These are phyloP conservation scores for Flaveria sonorensis DNA, from an alignment of 129 eudicot species.

Conservation along the genomic window DNA sequence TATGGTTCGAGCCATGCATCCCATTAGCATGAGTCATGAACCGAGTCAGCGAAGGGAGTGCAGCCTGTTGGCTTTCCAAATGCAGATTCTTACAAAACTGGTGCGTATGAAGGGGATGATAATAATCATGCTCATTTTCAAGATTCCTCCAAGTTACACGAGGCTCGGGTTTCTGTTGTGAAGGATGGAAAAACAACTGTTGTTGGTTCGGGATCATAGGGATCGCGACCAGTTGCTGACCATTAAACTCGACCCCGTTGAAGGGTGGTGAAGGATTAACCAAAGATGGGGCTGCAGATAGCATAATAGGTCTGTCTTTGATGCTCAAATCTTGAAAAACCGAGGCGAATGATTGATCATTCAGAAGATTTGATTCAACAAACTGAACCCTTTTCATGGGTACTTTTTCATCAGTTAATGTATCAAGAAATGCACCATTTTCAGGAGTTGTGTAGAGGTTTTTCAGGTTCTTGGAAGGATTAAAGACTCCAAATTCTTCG, in stretches of 20 bases:
- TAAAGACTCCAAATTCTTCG: constrained; percentile 39
- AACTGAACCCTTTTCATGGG: constrained; percentile 37
- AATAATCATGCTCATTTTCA: constrained; percentile 42
- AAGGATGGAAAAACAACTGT: constrained; percentile 38
- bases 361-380: constrained; percentile 39
- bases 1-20: constrained; percentile 35
- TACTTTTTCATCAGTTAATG: constrained; percentile 38
- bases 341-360: constrained; percentile 49
- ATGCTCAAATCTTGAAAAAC: constrained; percentile 54
- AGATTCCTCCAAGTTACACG: constrained; percentile 47
- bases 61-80: constrained; percentile 36
- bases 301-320: constrained; percentile 45
- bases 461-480: constrained; percentile 34
- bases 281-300: constrained; percentile 38
- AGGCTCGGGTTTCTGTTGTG: constrained; percentile 44
- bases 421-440: constrained; percentile 36
- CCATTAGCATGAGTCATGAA: constrained; percentile 33
- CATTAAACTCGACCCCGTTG: constrained; percentile 34
- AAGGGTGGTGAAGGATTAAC: constrained; percentile 31
- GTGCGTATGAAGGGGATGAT: constrained; percentile 42
- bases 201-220: constrained; percentile 47
- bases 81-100: constrained; percentile 45
- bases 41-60: constrained; percentile 34
- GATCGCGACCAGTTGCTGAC: constrained; percentile 49
- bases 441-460: constrained; percentile 32